A percentile compares a stretch with the other conserved stretches of the same genome.
These are phyloP conservation scores for Hemileccinum impolitum DNA, from an alignment of 768 basidiomycete genomes.

Conservation along the genomic window DNA sequence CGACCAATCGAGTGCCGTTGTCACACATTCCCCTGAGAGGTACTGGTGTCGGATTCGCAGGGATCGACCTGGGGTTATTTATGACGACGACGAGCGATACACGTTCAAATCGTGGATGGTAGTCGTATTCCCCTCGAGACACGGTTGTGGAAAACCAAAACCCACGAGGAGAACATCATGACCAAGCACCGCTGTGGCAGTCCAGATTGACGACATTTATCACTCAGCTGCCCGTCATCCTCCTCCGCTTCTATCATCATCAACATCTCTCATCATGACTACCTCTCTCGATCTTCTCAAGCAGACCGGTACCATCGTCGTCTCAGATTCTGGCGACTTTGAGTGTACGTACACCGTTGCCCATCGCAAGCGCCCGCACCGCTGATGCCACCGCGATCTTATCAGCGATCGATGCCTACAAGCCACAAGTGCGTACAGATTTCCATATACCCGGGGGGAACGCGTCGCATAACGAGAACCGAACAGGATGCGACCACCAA, in stretches of 20 bases:
- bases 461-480: conserved; percentile 9
- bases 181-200: conserved; percentile 13
- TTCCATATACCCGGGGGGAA: conserved; percentile 10
- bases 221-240: conserved; percentile 4
- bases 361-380: conserved; percentile 14
- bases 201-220: conserved; percentile 15
- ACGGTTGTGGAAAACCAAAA: too few species aligned
- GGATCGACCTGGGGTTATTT: too few species aligned
- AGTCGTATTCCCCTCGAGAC: too few species aligned
- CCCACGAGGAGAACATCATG: background rate
- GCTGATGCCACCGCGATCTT: conserved; percentile 23
- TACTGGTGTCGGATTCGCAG: too few species aligned
- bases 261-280: conserved; percentile 53
- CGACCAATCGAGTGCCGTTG: too few species aligned
- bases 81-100: too few species aligned
- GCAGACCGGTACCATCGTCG: conserved; percentile 91
- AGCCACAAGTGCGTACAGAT: conserved; percentile 67
- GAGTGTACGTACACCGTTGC: conserved; percentile 48
- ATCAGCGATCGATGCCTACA: conserved; percentile 91
- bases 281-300: conserved; percentile 84
- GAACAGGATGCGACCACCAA: conserved; percentile 94
- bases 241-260: conserved; percentile 1
- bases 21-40: too few species aligned
- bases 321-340: conserved; percentile 97
- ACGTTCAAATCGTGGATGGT: too few species aligned